phyloP scores from a whole-genome alignment of 192 early-diverging fungal species.

The Rhizophagus sp. region DNA sequence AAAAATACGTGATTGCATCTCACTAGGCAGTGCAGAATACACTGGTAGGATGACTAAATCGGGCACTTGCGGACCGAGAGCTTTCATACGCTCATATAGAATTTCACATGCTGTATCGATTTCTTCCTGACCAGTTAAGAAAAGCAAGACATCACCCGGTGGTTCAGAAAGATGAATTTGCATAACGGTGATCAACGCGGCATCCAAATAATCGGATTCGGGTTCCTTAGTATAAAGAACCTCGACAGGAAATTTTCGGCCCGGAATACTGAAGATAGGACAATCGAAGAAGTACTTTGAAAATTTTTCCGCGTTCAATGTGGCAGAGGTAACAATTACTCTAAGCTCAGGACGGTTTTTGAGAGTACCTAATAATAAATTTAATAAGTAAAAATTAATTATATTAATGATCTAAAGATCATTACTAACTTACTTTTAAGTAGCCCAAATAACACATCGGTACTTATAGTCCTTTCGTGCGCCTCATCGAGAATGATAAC shows the following conservation, averaged over 20 bases:
- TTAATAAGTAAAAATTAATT: background rate
- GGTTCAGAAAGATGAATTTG: conserved; percentile 95
- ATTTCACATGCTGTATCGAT: conserved; percentile 85
- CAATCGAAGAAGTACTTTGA: conserved; percentile 86
- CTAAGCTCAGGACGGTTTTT: conserved; percentile 85
- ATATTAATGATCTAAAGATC: background rate
- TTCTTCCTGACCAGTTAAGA: conserved; percentile 98
- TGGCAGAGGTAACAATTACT: conserved; percentile 94
- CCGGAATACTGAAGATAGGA: conserved; percentile 96
- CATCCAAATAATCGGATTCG: conserved; percentile 91
- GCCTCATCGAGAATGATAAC: conserved; percentile 97
- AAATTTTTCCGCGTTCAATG: conserved; percentile 94
- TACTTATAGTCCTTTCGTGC: conserved; percentile 95
- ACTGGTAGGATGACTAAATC: conserved; percentile 89
- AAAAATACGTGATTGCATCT: conserved; percentile 96
- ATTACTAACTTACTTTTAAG: conserved; percentile 61
- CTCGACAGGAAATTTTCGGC: conserved; percentile 93
- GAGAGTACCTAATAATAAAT: conserved; percentile 49
- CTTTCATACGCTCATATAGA: conserved; percentile 70
- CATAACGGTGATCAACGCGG: conserved; percentile 93
- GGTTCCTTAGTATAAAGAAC: conserved; percentile 94
- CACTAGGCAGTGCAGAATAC: conserved; percentile 91
- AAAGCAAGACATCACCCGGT: conserved; percentile 91
- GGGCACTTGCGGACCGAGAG: conserved; percentile 65
- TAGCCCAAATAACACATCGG: conserved; percentile 94